Percentiles rank a stretch among this genome's conserved stretches.
These are phyloP conservation scores for Neofusicoccum cordaticola DNA, from an alignment of 2,329 filamentous ascomycete species.

Conservation along the genomic window DNA sequence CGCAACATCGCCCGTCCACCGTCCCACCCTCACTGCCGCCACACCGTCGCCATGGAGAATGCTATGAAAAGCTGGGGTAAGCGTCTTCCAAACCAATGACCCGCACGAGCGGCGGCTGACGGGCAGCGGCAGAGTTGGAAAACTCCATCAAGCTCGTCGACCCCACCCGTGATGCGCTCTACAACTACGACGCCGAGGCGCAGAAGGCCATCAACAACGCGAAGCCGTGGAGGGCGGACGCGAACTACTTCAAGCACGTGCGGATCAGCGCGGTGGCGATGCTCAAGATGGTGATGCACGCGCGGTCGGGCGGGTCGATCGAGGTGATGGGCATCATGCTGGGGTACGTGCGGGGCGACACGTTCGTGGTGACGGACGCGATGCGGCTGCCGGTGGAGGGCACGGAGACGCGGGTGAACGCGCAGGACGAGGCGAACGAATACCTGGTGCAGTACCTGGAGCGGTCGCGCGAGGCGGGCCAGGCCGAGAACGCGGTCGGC, in stretches of 20 bases:
- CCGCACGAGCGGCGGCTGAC: conserved; percentile 21
- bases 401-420: conserved; percentile 97
- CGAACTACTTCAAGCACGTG: conserved; percentile 87
- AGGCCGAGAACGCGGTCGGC: conserved; percentile 88
- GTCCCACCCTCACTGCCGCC: not conserved
- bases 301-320: conserved; percentile 84
- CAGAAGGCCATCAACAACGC: conserved; percentile 64
- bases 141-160: conserved; percentile 81
- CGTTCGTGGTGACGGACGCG: conserved; percentile 89
- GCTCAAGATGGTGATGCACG: conserved; percentile 99
- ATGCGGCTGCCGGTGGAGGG: conserved; percentile 94
- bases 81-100: conserved; percentile 19
- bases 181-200: conserved; percentile 69
- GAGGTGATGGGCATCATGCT: conserved; percentile 99
- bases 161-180: conserved; percentile 83
- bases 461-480: conserved; percentile 69
- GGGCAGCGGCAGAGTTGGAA: conserved; percentile 67
- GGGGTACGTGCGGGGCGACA: conserved; percentile 81
- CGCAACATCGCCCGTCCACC: not conserved
- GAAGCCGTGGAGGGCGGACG: conserved; percentile 74
- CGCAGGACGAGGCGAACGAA: conserved; percentile 92
- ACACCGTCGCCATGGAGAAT: conserved; percentile 46
- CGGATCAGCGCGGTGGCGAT: conserved; percentile 91
- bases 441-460: conserved; percentile 88
- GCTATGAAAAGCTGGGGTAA: conserved; percentile 63